Evolutionary conservation across 2,329 filamentous ascomycete genomes (phyloP), one percentile per base, ranked within the genome.

Genomic region (Xylaria arbuscula): DNA sequence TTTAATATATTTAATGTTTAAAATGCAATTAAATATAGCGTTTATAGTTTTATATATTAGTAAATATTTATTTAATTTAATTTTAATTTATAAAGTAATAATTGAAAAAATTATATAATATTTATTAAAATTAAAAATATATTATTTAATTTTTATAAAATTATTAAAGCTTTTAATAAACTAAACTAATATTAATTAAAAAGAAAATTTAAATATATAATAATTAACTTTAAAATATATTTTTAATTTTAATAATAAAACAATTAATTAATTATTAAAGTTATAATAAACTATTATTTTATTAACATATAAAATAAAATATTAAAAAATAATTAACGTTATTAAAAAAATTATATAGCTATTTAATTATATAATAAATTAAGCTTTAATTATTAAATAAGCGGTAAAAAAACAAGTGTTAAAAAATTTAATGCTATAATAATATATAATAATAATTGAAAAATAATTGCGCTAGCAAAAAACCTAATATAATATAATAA

Each of bases 1-100:
- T 55, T 45, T 62, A 54, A 62, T 62, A 62, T 62, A 59, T 48
- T 34, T 59, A 48, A 59, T 59, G 47, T 34, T 59, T 34, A 48
- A 13, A 19, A 59, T 59, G n/a, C 19, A 59, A 47, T 10, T 36
- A 19, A 34, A 59, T 48, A 47, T 59, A 9, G 15, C 4, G 9
- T 59, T n/a, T 48, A 22, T 34, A 19, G 7, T 59, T 11, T 59
- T 59, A 47, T 59, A 59, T 56, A 56, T 56, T 56, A 56, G 22
- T 40, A 38, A 56, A 40, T 56, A 56, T 38, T 11, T 22, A 22
- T 59, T 59, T 34, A 59, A 59, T 36, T 48, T 59, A 19, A 59
- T 34, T 19, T 48, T 59, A n/a, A 48, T 34, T 34, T 59, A 59
- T 59, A 59, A 47, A 59, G 10, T 22, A 48, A 13, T 7, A 32